Evolutionary conservation across 2,329 filamentous ascomycete species (phyloP).

Genomic region (Camillea tinctor): DNA sequence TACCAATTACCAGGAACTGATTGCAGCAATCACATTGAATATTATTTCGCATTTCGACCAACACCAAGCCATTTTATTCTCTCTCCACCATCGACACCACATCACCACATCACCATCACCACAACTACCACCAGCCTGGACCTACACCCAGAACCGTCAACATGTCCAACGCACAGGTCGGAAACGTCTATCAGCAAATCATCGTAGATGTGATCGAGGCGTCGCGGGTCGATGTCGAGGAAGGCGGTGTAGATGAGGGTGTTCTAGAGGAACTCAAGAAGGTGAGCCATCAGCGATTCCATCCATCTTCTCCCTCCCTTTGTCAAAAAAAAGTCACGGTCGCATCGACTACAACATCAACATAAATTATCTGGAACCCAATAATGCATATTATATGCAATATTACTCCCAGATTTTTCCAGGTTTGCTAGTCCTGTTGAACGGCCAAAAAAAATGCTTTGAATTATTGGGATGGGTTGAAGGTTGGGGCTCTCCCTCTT

Average conservation of each 20-base stretch:
- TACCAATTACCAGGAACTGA: background rate
- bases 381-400: background rate
- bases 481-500: constrained; percentile 7
- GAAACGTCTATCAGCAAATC: constrained; percentile 75
- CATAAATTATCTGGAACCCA: background rate
- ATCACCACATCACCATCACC: background rate
- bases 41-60: background rate
- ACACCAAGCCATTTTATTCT: background rate
- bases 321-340: constrained; percentile 10
- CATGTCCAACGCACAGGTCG: constrained; percentile 64
- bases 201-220: constrained; percentile 86
- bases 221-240: constrained; percentile 93
- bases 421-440: background rate
- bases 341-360: constrained; percentile 5
- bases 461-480: background rate
- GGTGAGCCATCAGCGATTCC: constrained; percentile 56
- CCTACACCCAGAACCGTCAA: constrained; percentile 22
- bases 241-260: constrained; percentile 85
- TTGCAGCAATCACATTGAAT: background rate
- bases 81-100: constrained; percentile 1
- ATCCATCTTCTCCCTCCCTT: constrained; percentile 15
- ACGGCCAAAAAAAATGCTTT: background rate
- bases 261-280: constrained; percentile 84
- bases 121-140: background rate
- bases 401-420: constrained; percentile 2